Evolutionary conservation across 768 basidiomycete species (phyloP).

Genomic region (Lentinula edodes): DNA sequence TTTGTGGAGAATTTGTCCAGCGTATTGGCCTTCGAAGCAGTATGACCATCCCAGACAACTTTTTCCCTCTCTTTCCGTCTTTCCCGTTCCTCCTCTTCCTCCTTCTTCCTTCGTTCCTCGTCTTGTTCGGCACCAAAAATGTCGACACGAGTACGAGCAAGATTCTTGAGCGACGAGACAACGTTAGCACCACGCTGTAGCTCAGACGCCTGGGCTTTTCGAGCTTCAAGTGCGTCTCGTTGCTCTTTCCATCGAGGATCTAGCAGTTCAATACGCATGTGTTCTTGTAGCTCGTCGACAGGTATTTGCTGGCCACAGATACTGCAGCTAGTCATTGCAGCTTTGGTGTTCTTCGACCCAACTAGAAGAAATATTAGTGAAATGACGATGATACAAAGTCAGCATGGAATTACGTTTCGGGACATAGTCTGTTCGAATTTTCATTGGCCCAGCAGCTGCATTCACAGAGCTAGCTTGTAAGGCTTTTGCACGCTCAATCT

Average conservation of each 20-base stretch:
- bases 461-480: constrained; percentile 67
- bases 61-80: constrained; percentile 87
- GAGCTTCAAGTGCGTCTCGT: constrained; percentile 80
- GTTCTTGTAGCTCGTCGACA: constrained; percentile 92
- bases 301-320: constrained; percentile 97
- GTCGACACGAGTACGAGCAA: constrained; percentile 94
- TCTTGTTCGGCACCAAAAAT: constrained; percentile 94
- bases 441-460: constrained; percentile 75
- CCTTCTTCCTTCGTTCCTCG: constrained; percentile 80
- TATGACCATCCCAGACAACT: constrained; percentile 98
- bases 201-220: constrained; percentile 86
- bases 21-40: constrained; percentile 87
- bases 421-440: constrained; percentile 94
- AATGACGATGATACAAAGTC: constrained; percentile 2
- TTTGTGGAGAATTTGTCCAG: constrained; percentile 90
- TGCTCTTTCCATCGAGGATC: constrained; percentile 99
- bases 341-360: constrained; percentile 57
- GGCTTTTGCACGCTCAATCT: constrained; percentile 72
- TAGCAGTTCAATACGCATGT: constrained; percentile 96
- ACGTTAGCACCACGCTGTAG: constrained; percentile 91
- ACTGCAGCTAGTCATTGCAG: constrained; percentile 79
- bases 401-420: constrained; percentile 66
- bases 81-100: constrained; percentile 82
- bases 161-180: constrained; percentile 84
- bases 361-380: constrained; percentile 35